These are phyloP conservation scores for Pseudogymnoascus sp. DNA, from an alignment of 2,329 filamentous ascomycete genomes.

Conservation along the genomic window DNA sequence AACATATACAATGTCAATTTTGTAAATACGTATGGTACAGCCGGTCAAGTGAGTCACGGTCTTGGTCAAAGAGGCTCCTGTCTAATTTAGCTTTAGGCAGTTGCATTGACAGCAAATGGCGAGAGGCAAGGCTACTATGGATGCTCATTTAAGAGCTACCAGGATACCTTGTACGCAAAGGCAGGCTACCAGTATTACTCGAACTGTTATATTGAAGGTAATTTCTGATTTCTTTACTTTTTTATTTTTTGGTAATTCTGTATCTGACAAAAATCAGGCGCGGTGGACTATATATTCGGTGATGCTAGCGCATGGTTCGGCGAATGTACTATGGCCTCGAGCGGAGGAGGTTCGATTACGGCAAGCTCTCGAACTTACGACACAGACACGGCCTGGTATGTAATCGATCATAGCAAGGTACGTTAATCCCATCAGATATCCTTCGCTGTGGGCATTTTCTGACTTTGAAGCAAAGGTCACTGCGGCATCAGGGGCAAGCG, in stretches of 20 bases:
- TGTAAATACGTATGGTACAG: constrained; percentile 41
- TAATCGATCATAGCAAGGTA: constrained; percentile 47
- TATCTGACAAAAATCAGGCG: not conserved
- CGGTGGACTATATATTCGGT: constrained; percentile 53
- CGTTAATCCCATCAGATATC: constrained; percentile 16
- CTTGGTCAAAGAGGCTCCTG: not conserved
- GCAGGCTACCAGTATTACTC: constrained; percentile 49
- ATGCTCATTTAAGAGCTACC: constrained; percentile 45
- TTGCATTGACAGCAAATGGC: constrained; percentile 45
- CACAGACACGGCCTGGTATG: constrained; percentile 40
- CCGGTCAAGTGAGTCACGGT: constrained; percentile 29
- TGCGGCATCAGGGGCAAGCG: constrained; percentile 12
- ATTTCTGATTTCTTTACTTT: not conserved
- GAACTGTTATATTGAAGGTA: constrained; percentile 48
- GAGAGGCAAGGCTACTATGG: constrained; percentile 48
- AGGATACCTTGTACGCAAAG: constrained; percentile 47
- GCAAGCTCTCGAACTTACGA: constrained; percentile 36
- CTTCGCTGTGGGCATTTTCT: not conserved
- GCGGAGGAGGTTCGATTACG: constrained; percentile 39
- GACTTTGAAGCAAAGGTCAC: constrained; percentile 20
- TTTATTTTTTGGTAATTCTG: constrained; percentile 12
- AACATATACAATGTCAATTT: constrained; percentile 54
- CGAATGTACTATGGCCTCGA: constrained; percentile 29
- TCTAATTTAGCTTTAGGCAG: constrained; percentile 33
- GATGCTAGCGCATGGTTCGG: constrained; percentile 48